Base-by-base conservation (phyloP, 176 grass and related monocot species). In the Coix lacrymajobi region DNA sequence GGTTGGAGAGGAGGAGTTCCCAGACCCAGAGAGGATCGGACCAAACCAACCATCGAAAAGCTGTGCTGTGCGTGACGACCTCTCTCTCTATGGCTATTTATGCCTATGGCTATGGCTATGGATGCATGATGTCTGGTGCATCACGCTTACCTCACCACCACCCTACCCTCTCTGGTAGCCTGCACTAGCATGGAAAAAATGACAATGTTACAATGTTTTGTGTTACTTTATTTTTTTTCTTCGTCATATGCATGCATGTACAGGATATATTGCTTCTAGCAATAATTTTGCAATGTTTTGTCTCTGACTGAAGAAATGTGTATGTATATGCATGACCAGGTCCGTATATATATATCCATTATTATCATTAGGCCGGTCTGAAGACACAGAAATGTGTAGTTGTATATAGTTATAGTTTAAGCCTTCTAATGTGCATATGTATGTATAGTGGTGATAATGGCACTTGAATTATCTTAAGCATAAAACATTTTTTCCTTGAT, bases 11-110 rank as follows among this genome's bases (percentile, higher is more conserved):
- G n/a, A n/a, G n/a, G 83, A 80, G 86, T 91, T 85, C 86, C 86
- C 60, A n/a, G n/a, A n/a, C n/a, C n/a, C n/a, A 82, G 75, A 89
- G 79, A 91, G 40, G 49, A 61, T 61, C 58, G 58, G 80, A 75
- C 84, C 74, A 90, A 87, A 85, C 84, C 84, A 83, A 83, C 88
- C 88, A 83, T 87, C 66, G 46, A 61, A 83, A 83, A 83, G 88
- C 88, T 78, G 72, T n/a, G n/a, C n/a, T n/a, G n/a, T 85, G 60
- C 11, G 28, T 75, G 66, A 80, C 87, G 29, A 72, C 45, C 73
- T 67, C 61, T 64, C 39, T 37, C 63, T 43, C 41, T 24, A 22
- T n/a, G n/a, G n/a, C n/a, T n/a, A n/a, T n/a, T n/a, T n/a, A n/a
- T 61, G 30, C 11, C 60, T 62, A 52, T 20, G 19, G n/a, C 67